Evolutionary conservation across 371 early-diverging fungal genomes (phyloP).

Genomic region (Mucor mucedo): DNA sequence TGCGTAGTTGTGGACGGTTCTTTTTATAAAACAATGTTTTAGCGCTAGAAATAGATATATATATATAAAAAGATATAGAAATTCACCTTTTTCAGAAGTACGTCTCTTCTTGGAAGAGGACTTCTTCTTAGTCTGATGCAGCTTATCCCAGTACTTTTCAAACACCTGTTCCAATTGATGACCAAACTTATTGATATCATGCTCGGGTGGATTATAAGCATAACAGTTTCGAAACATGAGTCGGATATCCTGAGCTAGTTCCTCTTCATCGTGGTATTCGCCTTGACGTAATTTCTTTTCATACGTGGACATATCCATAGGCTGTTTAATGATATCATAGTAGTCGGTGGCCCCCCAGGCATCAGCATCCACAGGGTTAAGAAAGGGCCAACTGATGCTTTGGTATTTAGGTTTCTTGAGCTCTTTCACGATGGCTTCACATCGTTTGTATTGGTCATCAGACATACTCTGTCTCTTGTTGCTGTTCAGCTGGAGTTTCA

Average conservation of each 20-base stretch:
- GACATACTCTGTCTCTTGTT: slow-evolving; percentile 31
- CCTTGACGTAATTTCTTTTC: slow-evolving; percentile 70
- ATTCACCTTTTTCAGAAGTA: slow-evolving; percentile 8
- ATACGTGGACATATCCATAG: slow-evolving; percentile 97
- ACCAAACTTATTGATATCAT: slow-evolving; percentile 70
- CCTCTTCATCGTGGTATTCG: slow-evolving; percentile 49
- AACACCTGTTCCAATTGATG: slow-evolving; percentile 57
- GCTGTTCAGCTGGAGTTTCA: not conserved
- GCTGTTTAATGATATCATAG: slow-evolving; percentile 84
- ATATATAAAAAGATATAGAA: no score
- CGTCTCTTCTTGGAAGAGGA: slow-evolving; percentile 7
- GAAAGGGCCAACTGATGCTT: slow-evolving; percentile 59
- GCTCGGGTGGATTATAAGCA: slow-evolving; percentile 85
- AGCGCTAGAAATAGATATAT: no score
- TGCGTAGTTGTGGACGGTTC: no score
- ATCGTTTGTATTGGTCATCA: slow-evolving; percentile 71
- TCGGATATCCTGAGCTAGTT: slow-evolving; percentile 63
- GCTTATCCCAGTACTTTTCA: slow-evolving; percentile 73
- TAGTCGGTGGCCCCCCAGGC: slow-evolving; percentile 90
- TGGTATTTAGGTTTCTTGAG: slow-evolving; percentile 38
- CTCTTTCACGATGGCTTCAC: slow-evolving; percentile 53
- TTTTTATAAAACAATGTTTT: no score
- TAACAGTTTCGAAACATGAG: slow-evolving; percentile 89
- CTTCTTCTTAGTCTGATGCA: slow-evolving; percentile 19
- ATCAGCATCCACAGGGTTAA: slow-evolving; percentile 89